Evolutionary conservation across 441 rosid species (phyloP).

Genomic region (Eruca vesicaria): DNA sequence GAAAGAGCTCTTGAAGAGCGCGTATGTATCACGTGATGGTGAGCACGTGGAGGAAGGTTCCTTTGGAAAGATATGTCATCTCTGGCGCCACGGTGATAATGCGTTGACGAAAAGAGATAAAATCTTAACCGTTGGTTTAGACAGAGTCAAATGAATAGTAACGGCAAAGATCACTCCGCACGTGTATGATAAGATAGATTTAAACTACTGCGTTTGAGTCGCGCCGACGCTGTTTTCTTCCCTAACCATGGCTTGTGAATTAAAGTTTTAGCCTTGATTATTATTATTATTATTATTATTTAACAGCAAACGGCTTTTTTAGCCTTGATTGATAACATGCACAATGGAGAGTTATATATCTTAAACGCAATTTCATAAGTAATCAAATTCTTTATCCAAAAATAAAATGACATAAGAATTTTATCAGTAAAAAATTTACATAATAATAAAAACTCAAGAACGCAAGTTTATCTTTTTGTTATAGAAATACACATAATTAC

Average conservation of each 20-base stretch:
- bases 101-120: conserved; percentile 13
- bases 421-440: no score
- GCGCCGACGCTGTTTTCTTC: background rate
- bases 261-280: no score
- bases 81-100: conserved; percentile 23
- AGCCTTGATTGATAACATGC: no score
- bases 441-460: no score
- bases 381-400: no score
- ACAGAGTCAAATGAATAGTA: background rate
- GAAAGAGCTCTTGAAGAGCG: conserved; percentile 17
- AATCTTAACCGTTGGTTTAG: conserved; percentile 1
- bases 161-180: conserved; percentile 10
- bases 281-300: no score
- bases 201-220: conserved; percentile 13
- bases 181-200: conserved; percentile 9
- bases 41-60: conserved; percentile 17
- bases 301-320: no score
- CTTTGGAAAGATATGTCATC: conserved; percentile 9
- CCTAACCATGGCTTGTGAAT: background rate
- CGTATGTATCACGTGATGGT: conserved; percentile 14
- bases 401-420: no score
- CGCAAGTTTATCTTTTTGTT: no score
- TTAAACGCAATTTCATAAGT: no score
- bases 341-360: no score
- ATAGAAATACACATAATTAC: no score